Conservation (phyloP, 169 alveolate species). For the Theileria sp. region DNA sequence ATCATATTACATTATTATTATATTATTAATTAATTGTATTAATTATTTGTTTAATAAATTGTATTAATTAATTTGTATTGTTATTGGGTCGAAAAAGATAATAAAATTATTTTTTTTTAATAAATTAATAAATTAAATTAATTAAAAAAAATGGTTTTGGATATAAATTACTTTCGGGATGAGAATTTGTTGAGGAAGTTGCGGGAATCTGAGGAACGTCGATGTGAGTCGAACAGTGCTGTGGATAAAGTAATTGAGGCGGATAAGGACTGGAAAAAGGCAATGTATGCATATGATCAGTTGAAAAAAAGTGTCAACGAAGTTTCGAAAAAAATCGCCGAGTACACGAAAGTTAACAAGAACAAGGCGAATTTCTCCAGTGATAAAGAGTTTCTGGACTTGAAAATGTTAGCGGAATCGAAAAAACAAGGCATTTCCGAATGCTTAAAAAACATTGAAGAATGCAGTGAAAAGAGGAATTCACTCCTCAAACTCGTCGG, state of each 20-base stretch:
- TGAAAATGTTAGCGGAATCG: slow-evolving; percentile 67
- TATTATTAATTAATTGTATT: too few relatives aligned
- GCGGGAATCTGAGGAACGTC: slow-evolving; percentile 68
- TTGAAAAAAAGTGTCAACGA: slow-evolving; percentile 69
- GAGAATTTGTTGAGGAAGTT: slow-evolving; percentile 68
- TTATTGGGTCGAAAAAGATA: too few relatives aligned
- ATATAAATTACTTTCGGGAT: slow-evolving; percentile 70
- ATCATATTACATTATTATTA: too few relatives aligned
- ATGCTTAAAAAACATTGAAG: slow-evolving; percentile 69
- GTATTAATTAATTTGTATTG: too few relatives aligned
- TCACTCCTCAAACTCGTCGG: slow-evolving; percentile 82
- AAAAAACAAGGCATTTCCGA: slow-evolving; percentile 71
- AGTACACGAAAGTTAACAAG: slow-evolving; percentile 58
- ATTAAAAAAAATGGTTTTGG: slow-evolving; percentile 66
- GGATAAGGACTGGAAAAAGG: slow-evolving; percentile 81
- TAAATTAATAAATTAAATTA: not conserved
- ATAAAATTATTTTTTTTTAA: too few relatives aligned
- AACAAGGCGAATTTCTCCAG: slow-evolving; percentile 14
- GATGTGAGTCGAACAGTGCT: slow-evolving; percentile 68
- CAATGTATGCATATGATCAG: slow-evolving; percentile 76
- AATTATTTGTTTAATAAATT: too few relatives aligned
- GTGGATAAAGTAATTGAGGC: slow-evolving; percentile 77
- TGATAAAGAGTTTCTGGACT: slow-evolving; percentile 64
- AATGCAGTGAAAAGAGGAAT: slow-evolving; percentile 71
- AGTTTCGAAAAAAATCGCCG: slow-evolving; percentile 61